Conservation (phyloP, 2,329 filamentous ascomycete genomes). For the Hypoxylon sp. region DNA sequence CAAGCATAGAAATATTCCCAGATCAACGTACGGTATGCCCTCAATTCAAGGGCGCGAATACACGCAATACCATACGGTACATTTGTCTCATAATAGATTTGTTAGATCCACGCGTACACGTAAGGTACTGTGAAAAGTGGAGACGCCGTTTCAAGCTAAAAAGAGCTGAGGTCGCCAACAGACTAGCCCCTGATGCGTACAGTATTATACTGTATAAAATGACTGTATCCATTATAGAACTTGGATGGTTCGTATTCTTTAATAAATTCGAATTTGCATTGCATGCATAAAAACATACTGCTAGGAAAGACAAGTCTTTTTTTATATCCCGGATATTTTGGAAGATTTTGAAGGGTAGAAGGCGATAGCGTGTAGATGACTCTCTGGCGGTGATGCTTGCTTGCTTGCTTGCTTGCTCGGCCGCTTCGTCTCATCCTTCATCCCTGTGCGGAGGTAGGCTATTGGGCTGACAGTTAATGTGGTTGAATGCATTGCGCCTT, state of each 20-base stretch:
- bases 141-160: constrained; percentile 41
- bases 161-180: constrained; percentile 37
- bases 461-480: constrained; percentile 27
- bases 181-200: constrained; percentile 29
- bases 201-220: constrained; percentile 9
- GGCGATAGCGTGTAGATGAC: background rate
- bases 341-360: background rate
- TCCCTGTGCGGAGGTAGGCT: constrained; percentile 38
- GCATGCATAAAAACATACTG: constrained; percentile 10
- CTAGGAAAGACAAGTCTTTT: constrained; percentile 6
- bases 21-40: background rate
- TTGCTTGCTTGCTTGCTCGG: constrained; percentile 2
- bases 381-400: constrained; percentile 17
- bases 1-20: background rate
- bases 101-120: constrained; percentile 31
- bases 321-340: constrained; percentile 6
- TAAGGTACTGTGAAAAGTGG: constrained; percentile 37
- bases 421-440: constrained; percentile 26
- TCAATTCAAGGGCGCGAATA: background rate
- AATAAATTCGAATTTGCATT: constrained; percentile 8
- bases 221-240: constrained; percentile 2
- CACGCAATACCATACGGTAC: constrained; percentile 7
- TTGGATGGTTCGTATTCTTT: constrained; percentile 18
- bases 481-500: constrained; percentile 37
- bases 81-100: constrained; percentile 4